Evolutionary conservation across 73 alveolate species (phyloP).

Genomic region (Tetrahymena elliotti): DNA sequence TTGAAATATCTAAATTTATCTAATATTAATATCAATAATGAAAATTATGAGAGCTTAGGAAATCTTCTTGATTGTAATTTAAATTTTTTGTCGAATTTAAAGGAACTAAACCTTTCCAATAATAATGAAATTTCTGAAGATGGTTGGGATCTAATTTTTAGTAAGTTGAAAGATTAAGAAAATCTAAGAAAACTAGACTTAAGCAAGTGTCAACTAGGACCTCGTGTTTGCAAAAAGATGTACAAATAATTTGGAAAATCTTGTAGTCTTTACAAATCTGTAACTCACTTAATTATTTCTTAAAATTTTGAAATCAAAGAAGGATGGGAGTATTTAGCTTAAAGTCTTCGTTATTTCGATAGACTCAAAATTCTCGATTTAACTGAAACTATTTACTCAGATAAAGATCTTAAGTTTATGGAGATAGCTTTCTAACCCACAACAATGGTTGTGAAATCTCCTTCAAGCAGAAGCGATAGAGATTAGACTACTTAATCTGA

Average conservation of each 20-base stretch:
- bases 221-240: background rate
- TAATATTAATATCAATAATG: background rate
- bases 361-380: background rate
- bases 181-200: background rate
- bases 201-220: background rate
- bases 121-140: background rate
- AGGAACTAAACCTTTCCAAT: background rate
- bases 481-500: background rate
- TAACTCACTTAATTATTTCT: background rate
- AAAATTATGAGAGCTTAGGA: background rate
- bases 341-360: background rate
- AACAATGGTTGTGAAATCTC: background rate
- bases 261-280: background rate
- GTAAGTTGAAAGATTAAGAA: background rate
- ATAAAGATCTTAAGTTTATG: background rate
- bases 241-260: background rate
- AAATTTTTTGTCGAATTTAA: background rate
- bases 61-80: background rate
- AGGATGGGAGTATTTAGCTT: background rate
- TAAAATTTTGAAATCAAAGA: background rate
- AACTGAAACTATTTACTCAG: background rate
- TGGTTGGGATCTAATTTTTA: background rate
- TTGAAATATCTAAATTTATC: background rate
- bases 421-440: background rate
- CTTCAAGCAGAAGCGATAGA: background rate